A percentile compares a stretch with the other conserved stretches of the same genome.
Conservation (phyloP, 163 green algal species). For the Chloromonas sp. region DNA sequence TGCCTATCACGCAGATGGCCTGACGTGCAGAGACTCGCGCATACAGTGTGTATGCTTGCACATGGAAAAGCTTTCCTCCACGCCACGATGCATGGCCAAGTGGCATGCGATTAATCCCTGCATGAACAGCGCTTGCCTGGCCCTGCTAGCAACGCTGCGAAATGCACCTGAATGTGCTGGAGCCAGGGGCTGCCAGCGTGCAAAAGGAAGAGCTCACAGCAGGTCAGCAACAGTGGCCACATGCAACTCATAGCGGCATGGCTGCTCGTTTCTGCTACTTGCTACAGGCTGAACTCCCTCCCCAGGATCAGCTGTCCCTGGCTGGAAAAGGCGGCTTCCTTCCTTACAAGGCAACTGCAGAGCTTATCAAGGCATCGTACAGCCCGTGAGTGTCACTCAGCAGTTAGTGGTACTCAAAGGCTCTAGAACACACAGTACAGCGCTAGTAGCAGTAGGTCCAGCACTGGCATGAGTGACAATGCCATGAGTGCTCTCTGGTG, state of each 20-base stretch:
- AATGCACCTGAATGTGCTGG: too few species aligned
- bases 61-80: background rate
- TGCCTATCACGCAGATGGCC: background rate
- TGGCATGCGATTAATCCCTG: too few species aligned
- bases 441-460: too few species aligned
- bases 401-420: background rate
- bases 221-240: background rate
- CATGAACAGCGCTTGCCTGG: too few species aligned
- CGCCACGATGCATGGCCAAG: background rate
- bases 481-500: background rate
- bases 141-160: too few species aligned
- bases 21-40: background rate
- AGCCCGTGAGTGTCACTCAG: background rate
- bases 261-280: background rate
- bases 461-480: background rate
- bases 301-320: conserved; percentile 62
- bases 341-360: conserved; percentile 65
- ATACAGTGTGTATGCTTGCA: background rate
- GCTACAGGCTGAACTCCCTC: conserved; percentile 64
- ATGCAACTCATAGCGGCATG: background rate
- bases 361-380: conserved; percentile 43
- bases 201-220: too few species aligned
- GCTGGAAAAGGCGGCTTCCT: conserved; percentile 72
- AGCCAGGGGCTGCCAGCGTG: too few species aligned
- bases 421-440: too few species aligned